These are phyloP conservation scores for Tylopilus intermedius DNA, from an alignment of 768 basidiomycete species.

Conservation along the genomic window DNA sequence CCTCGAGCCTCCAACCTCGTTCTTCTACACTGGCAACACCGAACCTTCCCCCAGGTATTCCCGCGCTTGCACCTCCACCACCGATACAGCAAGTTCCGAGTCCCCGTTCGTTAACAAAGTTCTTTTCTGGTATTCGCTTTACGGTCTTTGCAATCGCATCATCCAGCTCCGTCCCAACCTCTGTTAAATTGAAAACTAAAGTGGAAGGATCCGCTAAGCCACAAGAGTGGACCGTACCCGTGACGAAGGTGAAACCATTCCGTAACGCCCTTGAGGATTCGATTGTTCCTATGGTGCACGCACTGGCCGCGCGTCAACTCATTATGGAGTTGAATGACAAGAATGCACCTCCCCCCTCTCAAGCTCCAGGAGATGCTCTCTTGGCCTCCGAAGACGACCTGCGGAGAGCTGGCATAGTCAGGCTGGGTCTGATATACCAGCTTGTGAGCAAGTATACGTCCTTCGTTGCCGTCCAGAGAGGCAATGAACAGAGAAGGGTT, in stretches of 20 bases:
- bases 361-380: constrained; percentile 23
- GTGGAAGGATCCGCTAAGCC: constrained; percentile 21
- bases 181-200: constrained; percentile 27
- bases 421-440: constrained; percentile 48
- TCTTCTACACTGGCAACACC: constrained; percentile 16
- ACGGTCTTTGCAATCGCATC: constrained; percentile 32
- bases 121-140: constrained; percentile 34
- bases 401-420: constrained; percentile 43
- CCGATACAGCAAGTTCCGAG: constrained; percentile 31
- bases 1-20: neutral
- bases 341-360: constrained; percentile 30
- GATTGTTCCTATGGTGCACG: constrained; percentile 41
- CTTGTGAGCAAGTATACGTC: constrained; percentile 51
- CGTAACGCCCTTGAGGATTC: constrained; percentile 11
- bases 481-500: constrained; percentile 17
- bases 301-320: constrained; percentile 48
- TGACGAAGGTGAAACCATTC: constrained; percentile 26
- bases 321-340: constrained; percentile 47
- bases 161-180: constrained; percentile 18
- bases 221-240: constrained; percentile 15
- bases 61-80: constrained; percentile 33
- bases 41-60: constrained; percentile 7
- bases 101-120: constrained; percentile 17
- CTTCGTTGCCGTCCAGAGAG: constrained; percentile 49
- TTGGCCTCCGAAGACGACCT: constrained; percentile 30